A percentile compares a stretch with the other conserved stretches of the same genome.
These are phyloP conservation scores for Amaranthus palmeri DNA, from an alignment of 148 eudicot genomes.

Conservation along the genomic window DNA sequence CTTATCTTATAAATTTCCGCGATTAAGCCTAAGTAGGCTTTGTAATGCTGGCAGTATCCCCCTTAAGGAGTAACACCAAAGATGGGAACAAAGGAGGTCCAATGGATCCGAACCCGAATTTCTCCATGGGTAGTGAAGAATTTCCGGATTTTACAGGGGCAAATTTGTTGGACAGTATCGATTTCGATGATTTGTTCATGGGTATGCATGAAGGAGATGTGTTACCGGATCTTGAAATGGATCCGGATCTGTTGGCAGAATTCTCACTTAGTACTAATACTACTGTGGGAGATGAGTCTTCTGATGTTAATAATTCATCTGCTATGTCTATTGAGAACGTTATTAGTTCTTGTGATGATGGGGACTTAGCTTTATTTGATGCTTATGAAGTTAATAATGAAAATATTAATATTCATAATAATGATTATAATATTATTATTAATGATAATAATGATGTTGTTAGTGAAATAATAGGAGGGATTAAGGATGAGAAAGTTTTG, in stretches of 20 bases:
- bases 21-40: not conserved
- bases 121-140: slow-evolving; percentile 25
- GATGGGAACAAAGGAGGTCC: slow-evolving; percentile 29
- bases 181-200: slow-evolving; percentile 51
- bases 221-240: slow-evolving; percentile 42
- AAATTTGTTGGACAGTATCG: slow-evolving; percentile 43
- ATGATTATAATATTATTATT: not conserved
- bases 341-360: slow-evolving; percentile 26
- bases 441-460: not conserved
- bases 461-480: not conserved
- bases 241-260: slow-evolving; percentile 36
- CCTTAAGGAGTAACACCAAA: slow-evolving; percentile 25
- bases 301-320: slow-evolving; percentile 16
- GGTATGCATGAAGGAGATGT: slow-evolving; percentile 32
- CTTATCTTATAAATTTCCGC: too few species aligned
- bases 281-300: slow-evolving; percentile 18
- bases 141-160: slow-evolving; percentile 34
- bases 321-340: slow-evolving; percentile 26
- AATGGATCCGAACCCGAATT: slow-evolving; percentile 24
- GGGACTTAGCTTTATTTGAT: slow-evolving; percentile 12
- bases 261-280: slow-evolving; percentile 27
- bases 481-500: not conserved
- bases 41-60: slow-evolving; percentile 46
- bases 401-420: not conserved
- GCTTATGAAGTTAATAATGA: slow-evolving; percentile 8